A percentile compares a stretch with the other conserved stretches of the same genome.
These are phyloP conservation scores for Anisodus tanguticus DNA, from an alignment of 257 asterid genomes.

Conservation along the genomic window DNA sequence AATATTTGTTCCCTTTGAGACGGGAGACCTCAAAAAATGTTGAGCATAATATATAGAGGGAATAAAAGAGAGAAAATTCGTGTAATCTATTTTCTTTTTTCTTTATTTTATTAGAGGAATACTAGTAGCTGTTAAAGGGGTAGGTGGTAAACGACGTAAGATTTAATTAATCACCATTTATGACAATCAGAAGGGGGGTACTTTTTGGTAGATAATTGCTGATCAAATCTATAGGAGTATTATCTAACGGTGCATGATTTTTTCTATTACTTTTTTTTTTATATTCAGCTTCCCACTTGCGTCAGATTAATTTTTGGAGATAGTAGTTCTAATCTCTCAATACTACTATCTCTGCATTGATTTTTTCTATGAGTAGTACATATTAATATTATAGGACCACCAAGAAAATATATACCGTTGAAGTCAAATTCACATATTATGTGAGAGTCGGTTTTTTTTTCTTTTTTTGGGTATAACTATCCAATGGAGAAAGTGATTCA, in stretches of 20 bases:
- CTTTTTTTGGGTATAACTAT: not conserved
- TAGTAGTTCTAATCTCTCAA: no score
- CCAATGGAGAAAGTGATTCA: not conserved
- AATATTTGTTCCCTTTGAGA: slow-evolving; percentile 19
- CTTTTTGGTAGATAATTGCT: not conserved
- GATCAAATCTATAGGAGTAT: not conserved
- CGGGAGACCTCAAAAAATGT: not conserved
- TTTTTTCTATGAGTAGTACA: no score
- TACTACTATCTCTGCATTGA: no score
- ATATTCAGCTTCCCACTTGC: no score
- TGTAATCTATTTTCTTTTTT: not conserved
- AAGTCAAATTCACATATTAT: not conserved
- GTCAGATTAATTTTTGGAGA: no score
- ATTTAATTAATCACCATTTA: not conserved
- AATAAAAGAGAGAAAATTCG: not conserved
- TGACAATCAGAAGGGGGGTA: not conserved
- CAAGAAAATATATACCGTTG: no score
- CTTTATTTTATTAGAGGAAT: not conserved
- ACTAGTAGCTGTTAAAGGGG: not conserved
- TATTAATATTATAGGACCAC: no score
- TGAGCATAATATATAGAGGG: slow-evolving; percentile 14
- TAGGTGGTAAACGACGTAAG: not conserved
- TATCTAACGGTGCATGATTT: not conserved
- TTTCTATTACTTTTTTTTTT: no score
- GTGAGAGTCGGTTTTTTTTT: not conserved